Base-by-base conservation (phyloP, 441 rosid species). In the Pelargonium citronellum region DNA sequence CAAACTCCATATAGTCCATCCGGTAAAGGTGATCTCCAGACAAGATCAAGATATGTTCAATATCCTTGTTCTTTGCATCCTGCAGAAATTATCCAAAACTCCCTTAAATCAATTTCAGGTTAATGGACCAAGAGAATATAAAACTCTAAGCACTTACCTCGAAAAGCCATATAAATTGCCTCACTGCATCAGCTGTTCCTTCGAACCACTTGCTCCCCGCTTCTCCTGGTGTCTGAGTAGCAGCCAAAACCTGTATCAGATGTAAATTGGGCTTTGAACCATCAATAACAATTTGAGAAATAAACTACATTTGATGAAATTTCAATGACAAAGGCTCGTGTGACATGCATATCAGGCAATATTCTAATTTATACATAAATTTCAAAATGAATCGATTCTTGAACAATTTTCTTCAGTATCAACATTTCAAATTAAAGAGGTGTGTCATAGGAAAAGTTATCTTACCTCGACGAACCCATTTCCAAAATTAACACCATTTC, bases 161-260 rank as follows among this genome's bases (percentile, higher is more conserved):
- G 85, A 95, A 91, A 24, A 95, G 91, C 99, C 99, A 90, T 19
- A 65, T 78, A 76, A 95, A 91, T 80, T 90, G 89, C 87, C 99
- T 87, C 61, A 91, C 99, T 81, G 97, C 97, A 81, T 95, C 97
- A 17, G 95, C 97, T 24, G 99, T 95, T 79, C 99, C 99, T 88
- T 95, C 95, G 79, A 90, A 95, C 99, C 97, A 95, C 12, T 74
- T 86, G 76, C 81, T 85, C 75, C 97, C 97, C 0, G 90, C 66
- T 84, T 91, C 99, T 11, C 97, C 97, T 0, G 96, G 86, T 7
- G 99, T 95, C 79, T 95, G 99, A 71, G 97, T 91, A 69, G 99
- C 96, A 51, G 99, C 99, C 49, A 95, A 83, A 79, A 95, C 89
- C 97, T 91, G 80, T 77, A 70, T 27, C 30, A 27, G 30, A 27